Evolutionary conservation across 768 basidiomycete species (phyloP).

Genomic region (Lentinula guzmanii): DNA sequence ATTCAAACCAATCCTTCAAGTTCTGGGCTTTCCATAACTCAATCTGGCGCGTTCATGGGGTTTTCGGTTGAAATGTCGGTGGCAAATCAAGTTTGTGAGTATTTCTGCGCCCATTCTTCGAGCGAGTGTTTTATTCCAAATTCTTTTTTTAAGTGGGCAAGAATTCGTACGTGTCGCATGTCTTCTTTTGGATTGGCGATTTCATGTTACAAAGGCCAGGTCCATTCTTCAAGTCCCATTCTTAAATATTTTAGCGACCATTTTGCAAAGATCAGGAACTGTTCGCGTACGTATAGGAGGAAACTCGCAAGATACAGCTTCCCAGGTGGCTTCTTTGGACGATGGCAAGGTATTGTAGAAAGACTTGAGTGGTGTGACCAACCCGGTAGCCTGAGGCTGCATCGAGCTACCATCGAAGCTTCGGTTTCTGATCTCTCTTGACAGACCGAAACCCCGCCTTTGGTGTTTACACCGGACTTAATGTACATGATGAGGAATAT

Average conservation of each 20-base stretch:
- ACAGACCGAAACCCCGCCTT: constrained; percentile 48
- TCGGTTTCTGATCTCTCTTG: neutral
- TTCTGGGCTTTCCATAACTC: constrained; percentile 28
- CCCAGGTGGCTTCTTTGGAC: constrained; percentile 28
- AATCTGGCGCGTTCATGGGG: constrained; percentile 40
- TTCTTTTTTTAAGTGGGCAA: constrained; percentile 33
- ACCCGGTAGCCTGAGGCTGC: constrained; percentile 20
- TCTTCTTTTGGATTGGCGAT: constrained; percentile 14
- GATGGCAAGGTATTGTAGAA: constrained; percentile 37
- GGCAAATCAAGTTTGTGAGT: constrained; percentile 49
- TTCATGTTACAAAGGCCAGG: constrained; percentile 1
- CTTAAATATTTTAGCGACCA: constrained; percentile 51
- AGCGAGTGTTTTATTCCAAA: neutral
- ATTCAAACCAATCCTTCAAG: constrained; percentile 31
- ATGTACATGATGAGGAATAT: constrained; percentile 47
- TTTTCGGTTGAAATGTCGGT: constrained; percentile 64
- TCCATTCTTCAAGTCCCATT: constrained; percentile 37
- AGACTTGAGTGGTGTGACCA: constrained; percentile 15
- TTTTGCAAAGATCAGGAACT: constrained; percentile 40
- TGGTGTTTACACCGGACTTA: constrained; percentile 44
- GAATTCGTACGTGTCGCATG: constrained; percentile 30
- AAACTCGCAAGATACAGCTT: constrained; percentile 50
- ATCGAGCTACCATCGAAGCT: neutral
- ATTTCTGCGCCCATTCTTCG: neutral
- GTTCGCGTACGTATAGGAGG: constrained; percentile 50